Evolutionary conservation across 2,329 filamentous ascomycete species (phyloP), one percentile per base, ranked within the genome.

Genomic region (Emmonsiellopsis sp.): DNA sequence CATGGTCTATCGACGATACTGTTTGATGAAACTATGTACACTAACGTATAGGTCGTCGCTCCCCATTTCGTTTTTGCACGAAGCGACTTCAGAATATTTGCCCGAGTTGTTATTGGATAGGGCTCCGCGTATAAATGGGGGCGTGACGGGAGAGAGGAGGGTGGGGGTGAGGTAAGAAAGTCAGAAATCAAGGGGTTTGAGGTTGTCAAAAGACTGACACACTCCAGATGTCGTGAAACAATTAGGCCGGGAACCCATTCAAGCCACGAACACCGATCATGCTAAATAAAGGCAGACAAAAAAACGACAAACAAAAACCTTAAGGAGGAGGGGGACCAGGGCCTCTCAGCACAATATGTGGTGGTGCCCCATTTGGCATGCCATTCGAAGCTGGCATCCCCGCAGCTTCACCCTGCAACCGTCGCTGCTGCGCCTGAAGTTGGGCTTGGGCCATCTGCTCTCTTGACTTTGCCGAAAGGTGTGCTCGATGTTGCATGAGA

Each of bases 401-500:
- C 55, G 66, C 65, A 31, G 70, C 68, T 49, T 49, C 47, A 36
- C 58, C 64, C 55, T 68, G 69, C 60, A 71, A 58, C 55, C 69
- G 66, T 58, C 68, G 61, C 51, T 66, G 64, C 58, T 72, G 66
- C 53, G 68, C 69, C 54, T 69, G 68, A 32, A 63, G 64, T 63
- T 70, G 69, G 52, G 72, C 72, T 58, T 73, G 72, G 51, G 68
- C 67, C 40, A 65, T 70, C 59, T 67, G 69, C 55, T 72, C 71
- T 53, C 70, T 69, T 57, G 68, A 69, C 58, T 72, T 70, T 39
- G 67, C 69, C 52, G 68, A 68, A 55, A 77, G 77, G 66, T 71
- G 78, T 64, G 68, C 74, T 47, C 79, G 75, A 62, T 81, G 80
- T 52, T 76, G 73, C 69, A 81, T 81, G 62, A 80, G 76, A 54